These are phyloP conservation scores for Arctostaphylos glauca DNA, from an alignment of 148 eudicot species.

Conservation along the genomic window DNA sequence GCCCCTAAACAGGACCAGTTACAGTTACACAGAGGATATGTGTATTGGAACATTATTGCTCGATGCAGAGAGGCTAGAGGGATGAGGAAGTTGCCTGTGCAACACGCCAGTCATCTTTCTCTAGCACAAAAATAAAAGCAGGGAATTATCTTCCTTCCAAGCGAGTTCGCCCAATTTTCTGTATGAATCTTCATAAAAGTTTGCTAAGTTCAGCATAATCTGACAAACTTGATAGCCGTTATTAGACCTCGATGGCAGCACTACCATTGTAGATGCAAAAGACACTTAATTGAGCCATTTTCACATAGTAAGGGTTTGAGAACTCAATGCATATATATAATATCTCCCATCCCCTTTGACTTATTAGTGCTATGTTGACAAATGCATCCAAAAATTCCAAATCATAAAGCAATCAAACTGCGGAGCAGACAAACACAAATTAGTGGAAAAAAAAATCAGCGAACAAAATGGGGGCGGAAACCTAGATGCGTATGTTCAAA, in stretches of 20 bases:
- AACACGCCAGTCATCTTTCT: background rate
- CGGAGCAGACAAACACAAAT: no score
- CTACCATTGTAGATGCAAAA: background rate
- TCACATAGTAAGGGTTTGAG: background rate
- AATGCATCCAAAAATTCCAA: no score
- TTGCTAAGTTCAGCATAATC: background rate
- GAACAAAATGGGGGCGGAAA: no score
- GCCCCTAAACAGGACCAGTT: background rate
- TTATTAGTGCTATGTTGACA: no score
- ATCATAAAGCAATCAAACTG: no score
- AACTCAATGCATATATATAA: background rate
- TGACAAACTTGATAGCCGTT: background rate
- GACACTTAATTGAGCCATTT: background rate
- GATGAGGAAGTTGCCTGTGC: background rate
- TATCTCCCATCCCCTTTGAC: background rate
- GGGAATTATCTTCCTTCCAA: background rate
- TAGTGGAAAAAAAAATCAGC: no score
- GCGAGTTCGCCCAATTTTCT: background rate
- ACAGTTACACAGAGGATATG: background rate
- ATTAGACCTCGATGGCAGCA: background rate
- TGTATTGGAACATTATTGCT: background rate
- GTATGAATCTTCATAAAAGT: background rate
- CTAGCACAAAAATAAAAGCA: background rate
- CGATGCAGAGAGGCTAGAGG: background rate
- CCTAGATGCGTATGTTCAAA: no score